A percentile compares a stretch with the other conserved stretches of the same genome.
phyloP scores from a whole-genome alignment of 169 alveolate species.

The Plasmodium gonderi region DNA sequence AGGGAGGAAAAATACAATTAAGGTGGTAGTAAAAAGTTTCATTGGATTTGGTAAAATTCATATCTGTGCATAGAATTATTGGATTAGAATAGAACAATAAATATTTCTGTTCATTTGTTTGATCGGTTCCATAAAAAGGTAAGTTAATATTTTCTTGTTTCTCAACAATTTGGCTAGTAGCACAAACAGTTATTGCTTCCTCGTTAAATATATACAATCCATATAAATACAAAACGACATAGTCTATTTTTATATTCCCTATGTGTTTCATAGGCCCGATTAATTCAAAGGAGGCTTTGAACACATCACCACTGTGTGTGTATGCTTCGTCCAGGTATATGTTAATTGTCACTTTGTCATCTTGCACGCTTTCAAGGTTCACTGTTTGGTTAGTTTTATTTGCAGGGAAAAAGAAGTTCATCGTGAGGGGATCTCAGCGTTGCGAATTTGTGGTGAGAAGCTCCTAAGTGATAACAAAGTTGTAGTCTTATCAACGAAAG shows the following conservation, averaged over 20 bases:
- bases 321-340: constrained; percentile 24
- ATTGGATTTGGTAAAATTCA: background rate
- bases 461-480: no score
- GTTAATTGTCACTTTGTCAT: constrained; percentile 3
- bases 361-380: background rate
- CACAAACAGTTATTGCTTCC: background rate
- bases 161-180: background rate
- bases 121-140: constrained; percentile 9
- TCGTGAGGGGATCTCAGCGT: background rate
- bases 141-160: constrained; percentile 23
- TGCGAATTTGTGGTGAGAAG: background rate
- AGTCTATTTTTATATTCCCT: constrained; percentile 24
- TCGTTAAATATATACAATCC: constrained; percentile 34
- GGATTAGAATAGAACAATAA: constrained; percentile 48
- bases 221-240: constrained; percentile 29
- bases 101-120: background rate
- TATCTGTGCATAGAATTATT: constrained; percentile 19
- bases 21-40: background rate
- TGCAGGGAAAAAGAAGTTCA: constrained; percentile 17
- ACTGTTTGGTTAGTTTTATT: background rate
- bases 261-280: constrained; percentile 15
- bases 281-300: constrained; percentile 19
- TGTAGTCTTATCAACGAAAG: no score
- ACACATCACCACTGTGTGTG: constrained; percentile 39
- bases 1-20: constrained; percentile 16